phyloP scores from a whole-genome alignment of 2,329 filamentous ascomycete genomes.

The Blumeriella jaapii region DNA sequence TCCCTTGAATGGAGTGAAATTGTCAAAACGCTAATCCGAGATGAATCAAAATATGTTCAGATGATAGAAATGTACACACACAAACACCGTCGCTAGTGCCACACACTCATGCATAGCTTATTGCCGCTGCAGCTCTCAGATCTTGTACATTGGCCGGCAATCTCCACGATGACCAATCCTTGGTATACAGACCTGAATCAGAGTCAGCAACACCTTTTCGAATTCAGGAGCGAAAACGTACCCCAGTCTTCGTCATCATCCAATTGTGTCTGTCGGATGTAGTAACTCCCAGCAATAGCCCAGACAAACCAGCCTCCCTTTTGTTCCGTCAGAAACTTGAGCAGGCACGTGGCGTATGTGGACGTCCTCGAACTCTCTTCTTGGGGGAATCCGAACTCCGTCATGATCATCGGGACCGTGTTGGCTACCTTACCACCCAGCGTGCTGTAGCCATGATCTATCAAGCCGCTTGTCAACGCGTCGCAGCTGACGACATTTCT shows the following conservation, averaged over 20 bases:
- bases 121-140: too few species aligned
- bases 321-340: conserved; percentile 26
- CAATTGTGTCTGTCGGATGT: conserved; percentile 39
- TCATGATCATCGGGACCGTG: conserved; percentile 31
- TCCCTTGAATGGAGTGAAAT: too few species aligned
- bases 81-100: too few species aligned
- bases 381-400: conserved; percentile 38
- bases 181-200: conserved; percentile 24
- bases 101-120: too few species aligned
- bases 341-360: conserved; percentile 40
- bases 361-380: conserved; percentile 31
- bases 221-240: not conserved
- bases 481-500: conserved; percentile 28
- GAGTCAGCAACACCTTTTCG: not conserved
- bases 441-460: conserved; percentile 7
- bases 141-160: too few species aligned
- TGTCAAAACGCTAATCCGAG: too few species aligned
- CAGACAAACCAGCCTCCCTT: conserved; percentile 47
- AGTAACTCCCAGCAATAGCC: conserved; percentile 48
- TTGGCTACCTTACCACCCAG: conserved; percentile 25
- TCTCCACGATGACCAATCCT: conserved; percentile 43
- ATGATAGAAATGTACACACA: too few species aligned
- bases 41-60: too few species aligned
- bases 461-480: conserved; percentile 5
- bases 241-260: conserved; percentile 49